Base-by-base conservation (phyloP, 176 grass and related monocot species). In the Aechmea fasciata region DNA sequence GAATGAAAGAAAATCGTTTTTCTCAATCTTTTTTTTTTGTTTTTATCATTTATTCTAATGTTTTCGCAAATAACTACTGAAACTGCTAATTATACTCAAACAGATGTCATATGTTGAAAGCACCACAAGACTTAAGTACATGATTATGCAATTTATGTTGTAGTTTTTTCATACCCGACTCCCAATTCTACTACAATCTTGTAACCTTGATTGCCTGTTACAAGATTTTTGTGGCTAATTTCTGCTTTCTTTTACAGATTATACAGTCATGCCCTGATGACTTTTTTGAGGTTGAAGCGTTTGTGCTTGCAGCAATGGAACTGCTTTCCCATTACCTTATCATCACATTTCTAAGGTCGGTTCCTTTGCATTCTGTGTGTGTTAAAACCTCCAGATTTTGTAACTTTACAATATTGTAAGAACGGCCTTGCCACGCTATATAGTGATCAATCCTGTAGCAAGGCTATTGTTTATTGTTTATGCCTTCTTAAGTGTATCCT, bases 281-380 rank as follows among this genome's bases (percentile, higher is more conserved):
- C 17, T 93, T 83, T 71, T 83, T 90, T 87, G 82, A 90, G 76
- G 71, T 76, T n/a, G 86, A 93, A 48, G 65, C 69, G n/a, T 97
- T 97, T 28, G 63, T 80, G 70, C 67, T 78, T 73, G 57, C 77
- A 85, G 74, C 79, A 72, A 83, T 85, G 69, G 86, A 90, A 79
- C 76, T 97, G 24, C 84, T 67, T 72, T 78, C 90, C 83, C 73
- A 54, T 64, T 87, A 75, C 74, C 82, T 97, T 61, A 19, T 75
- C 49, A 65, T 50, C 69, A 75, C 72, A 74, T 91, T 97, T 82
- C 84, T 65, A 84, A 82, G 90, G 90, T 93, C 82, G 52, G 73
- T 25, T 33, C 74, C 49, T 33, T 11, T 2, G 5, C 64, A 76
- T 49, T 63, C 3, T 63, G 55, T 50, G 64, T 50, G 24, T 48